Evolutionary conservation across 2,329 filamentous ascomycete species (phyloP), one percentile per base, ranked within the genome.

Genomic region (Fusarium anguioides): DNA sequence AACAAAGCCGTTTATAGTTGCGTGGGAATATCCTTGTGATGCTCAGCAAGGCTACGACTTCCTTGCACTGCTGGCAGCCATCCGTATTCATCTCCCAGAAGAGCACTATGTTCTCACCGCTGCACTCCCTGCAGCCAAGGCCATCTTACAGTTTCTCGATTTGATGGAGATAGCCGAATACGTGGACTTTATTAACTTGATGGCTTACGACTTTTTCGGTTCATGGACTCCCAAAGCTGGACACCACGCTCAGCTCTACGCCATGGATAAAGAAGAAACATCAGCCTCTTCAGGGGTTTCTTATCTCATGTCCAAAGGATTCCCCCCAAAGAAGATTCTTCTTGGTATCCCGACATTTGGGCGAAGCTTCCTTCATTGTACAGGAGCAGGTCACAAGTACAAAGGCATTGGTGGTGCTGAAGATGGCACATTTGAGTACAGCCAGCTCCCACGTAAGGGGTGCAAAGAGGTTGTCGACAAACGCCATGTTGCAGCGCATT

Each of bases 161-260:
- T 80, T 95, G 12, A 79, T 77, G 21, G 80, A 82, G 56, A 86
- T 89, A 12, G 84, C 89, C 47, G 80, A 86, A 42, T 89, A 91
- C 69, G 82, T 96, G 33, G 91, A 95, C 76, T 84, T 89, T 64
- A 80, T 96, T 75, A 95, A 95, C 75, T 80, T 96, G 33, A 93
- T 91, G 86, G 87, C 91, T 3, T 96, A 94, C 77, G 92, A 96
- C 76, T 92, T 94, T 73, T 88, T 86, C 24, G 91, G 92, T 2
- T 82, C 87, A 5, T 94, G 91, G 91, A 86, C 86, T 2, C 75
- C 81, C 27, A 85, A 84, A 57, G 87, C 87, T 42, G 92, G 91
- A 8, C 91, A 95, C 75, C 92, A 95, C 53, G 87, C 91, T 6
- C 91, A 94, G 74, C 85, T 96, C 2, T 92, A 89, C 73, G 81